Evolutionary conservation across 2,329 filamentous ascomycete species (phyloP).

Genomic region (Penicillium sp.): DNA sequence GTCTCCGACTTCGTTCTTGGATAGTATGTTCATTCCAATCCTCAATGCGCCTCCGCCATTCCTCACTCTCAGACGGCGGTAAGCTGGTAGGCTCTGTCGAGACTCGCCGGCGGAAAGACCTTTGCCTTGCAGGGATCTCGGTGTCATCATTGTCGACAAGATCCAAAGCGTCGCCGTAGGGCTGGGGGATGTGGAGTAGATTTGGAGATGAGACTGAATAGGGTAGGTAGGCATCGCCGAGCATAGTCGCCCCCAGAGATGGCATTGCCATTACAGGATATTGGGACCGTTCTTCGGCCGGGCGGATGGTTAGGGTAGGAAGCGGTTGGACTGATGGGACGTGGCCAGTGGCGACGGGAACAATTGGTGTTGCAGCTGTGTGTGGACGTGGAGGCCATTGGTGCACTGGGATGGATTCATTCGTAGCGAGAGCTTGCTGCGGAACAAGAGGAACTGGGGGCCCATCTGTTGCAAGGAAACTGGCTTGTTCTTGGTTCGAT

Average conservation of each 20-base stretch:
- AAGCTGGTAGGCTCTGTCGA: constrained; percentile 33
- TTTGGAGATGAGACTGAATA: constrained; percentile 35
- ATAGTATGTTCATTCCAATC: constrained; percentile 40
- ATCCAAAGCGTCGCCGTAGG: constrained; percentile 18
- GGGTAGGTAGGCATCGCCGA: constrained; percentile 24
- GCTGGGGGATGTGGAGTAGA: constrained; percentile 24
- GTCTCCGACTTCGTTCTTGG: constrained; percentile 32
- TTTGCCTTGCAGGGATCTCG: constrained; percentile 18
- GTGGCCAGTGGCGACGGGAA: constrained; percentile 5
- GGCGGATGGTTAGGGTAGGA: constrained; percentile 15
- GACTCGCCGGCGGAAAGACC: constrained; percentile 27
- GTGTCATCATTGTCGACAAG: constrained; percentile 20
- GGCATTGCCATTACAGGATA: constrained; percentile 9
- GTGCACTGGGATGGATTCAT: neutral
- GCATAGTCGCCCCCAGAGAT: constrained; percentile 14
- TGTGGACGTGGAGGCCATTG: constrained; percentile 3
- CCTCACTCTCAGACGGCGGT: constrained; percentile 29
- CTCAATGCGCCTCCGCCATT: constrained; percentile 38
- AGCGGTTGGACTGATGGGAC: constrained; percentile 9
- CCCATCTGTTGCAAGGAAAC: neutral
- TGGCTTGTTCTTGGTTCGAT: constrained; percentile 10
- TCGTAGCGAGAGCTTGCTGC: neutral
- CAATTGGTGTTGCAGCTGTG: constrained; percentile 1
- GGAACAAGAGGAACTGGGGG: neutral
- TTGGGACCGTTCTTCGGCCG: constrained; percentile 7